Evolutionary conservation across 2,329 filamentous ascomycete genomes (phyloP), one percentile per base, ranked within the genome.

Genomic region (Diaporthe citri): DNA sequence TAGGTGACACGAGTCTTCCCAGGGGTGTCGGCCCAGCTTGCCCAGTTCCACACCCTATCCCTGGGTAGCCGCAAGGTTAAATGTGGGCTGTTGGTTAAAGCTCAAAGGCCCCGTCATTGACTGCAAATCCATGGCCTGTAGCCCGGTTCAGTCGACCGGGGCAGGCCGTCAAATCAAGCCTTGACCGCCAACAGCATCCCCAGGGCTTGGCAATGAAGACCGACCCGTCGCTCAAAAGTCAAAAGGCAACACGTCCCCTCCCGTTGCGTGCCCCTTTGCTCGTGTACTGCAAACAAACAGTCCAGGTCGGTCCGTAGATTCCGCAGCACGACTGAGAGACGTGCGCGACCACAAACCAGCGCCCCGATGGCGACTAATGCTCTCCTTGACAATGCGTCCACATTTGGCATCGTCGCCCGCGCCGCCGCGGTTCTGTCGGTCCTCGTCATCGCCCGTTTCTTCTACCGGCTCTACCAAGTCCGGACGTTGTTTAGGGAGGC

Each of bases 381-480:
- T 2, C 22, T 36, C 15, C 41, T 48, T 25, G 57, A n/a, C 10
- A 20, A 74, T 28, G 15, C 51, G 17, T 73, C 74, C 0, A 36
- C 43, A n/a, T 2, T 34, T 13, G 62, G 62, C n/a, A 57, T 70
- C 22, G 17, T 73, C 28, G 13, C 57, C 3, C 71, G 62, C 31
- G 15, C 25, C 25, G n/a, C 31, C 22, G 28, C 51, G 9, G 52
- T 15, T n/a, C 71, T 75, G 12, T 28, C 36, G 43, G 36, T 22
- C 17, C 15, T 76, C 31, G 75, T 71, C 22, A 25, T 81, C 12
- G 76, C 57, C 8, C 62, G 75, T 10, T 82, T 82, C 73, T 78
- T 82, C 70, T 78, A 78, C 57, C 76, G 78, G 51, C 77, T 82
- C 9, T 80, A 80, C 66, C 78, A 79, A 60, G 76, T 78, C 31